These are phyloP conservation scores for Penicillium digitatum DNA, from an alignment of 2,329 filamentous ascomycete species.

Conservation along the genomic window DNA sequence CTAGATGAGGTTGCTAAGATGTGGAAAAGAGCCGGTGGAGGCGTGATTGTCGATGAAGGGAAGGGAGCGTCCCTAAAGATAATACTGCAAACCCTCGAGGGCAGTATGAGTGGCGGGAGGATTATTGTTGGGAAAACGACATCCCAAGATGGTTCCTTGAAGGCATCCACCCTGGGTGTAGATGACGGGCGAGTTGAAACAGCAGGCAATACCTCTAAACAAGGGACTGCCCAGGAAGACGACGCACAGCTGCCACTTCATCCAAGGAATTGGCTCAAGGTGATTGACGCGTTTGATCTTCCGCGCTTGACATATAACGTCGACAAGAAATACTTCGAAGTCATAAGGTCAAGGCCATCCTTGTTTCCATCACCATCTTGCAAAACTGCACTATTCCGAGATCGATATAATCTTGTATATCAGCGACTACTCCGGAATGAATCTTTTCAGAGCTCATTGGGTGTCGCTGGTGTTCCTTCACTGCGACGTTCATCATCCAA, in stretches of 20 bases:
- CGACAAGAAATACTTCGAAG: slow-evolving; percentile 85
- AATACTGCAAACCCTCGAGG: slow-evolving; percentile 79
- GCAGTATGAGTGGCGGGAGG: slow-evolving; percentile 81
- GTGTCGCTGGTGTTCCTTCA: slow-evolving; percentile 54
- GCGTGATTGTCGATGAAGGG: slow-evolving; percentile 83
- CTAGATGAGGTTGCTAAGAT: slow-evolving; percentile 84
- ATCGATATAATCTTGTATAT: slow-evolving; percentile 87
- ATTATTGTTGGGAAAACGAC: slow-evolving; percentile 44
- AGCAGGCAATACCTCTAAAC: slow-evolving; percentile 49
- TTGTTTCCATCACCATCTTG: slow-evolving; percentile 72
- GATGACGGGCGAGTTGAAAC: slow-evolving; percentile 44
- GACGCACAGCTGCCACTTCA: slow-evolving; percentile 63
- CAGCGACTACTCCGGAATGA: slow-evolving; percentile 90
- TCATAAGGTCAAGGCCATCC: slow-evolving; percentile 61
- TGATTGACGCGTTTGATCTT: slow-evolving; percentile 80
- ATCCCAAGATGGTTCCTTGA: slow-evolving; percentile 19
- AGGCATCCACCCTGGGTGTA: slow-evolving; percentile 36
- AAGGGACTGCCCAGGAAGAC: slow-evolving; percentile 51
- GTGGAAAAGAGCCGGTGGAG: slow-evolving; percentile 87
- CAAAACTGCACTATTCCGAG: slow-evolving; percentile 81
- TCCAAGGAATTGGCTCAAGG: slow-evolving; percentile 75
- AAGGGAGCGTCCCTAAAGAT: slow-evolving; percentile 65
- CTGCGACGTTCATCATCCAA: slow-evolving; percentile 58
- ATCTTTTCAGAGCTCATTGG: slow-evolving; percentile 80
- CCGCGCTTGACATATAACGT: slow-evolving; percentile 54